phyloP scores from a whole-genome alignment of 169 alveolate genomes.

The Plasmodium gallinaceum region DNA sequence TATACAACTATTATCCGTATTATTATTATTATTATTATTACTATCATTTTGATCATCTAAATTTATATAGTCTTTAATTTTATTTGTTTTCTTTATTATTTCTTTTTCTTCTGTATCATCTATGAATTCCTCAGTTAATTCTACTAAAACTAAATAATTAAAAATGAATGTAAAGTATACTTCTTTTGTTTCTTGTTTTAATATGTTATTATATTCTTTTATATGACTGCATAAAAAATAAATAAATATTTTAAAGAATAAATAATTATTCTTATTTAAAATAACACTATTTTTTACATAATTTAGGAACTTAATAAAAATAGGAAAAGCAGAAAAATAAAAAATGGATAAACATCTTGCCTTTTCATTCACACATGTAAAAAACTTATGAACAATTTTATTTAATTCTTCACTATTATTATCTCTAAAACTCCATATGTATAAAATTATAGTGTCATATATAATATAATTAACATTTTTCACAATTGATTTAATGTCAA shows the following conservation, averaged over 20 bases:
- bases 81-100: not conserved
- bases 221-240: constrained; percentile 32
- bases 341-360: constrained; percentile 59
- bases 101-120: constrained; percentile 4
- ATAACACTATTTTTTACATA: constrained; percentile 11
- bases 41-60: not conserved
- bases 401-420: not conserved
- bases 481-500: constrained; percentile 32
- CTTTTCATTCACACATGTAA: constrained; percentile 70
- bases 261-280: constrained; percentile 17
- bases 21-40: not conserved
- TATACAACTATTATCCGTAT: no score
- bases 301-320: constrained; percentile 45
- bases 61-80: not conserved
- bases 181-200: constrained; percentile 67
- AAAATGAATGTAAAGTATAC: constrained; percentile 40
- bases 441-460: constrained; percentile 53
- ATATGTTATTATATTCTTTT: constrained; percentile 19
- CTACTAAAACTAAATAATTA: constrained; percentile 34
- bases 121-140: not conserved
- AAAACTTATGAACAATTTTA: constrained; percentile 38
- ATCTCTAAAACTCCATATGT: constrained; percentile 38
- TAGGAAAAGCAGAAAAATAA: constrained; percentile 43
- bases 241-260: constrained; percentile 38
- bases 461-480: constrained; percentile 37